phyloP scores from a whole-genome alignment of 129 eudicot species.

The Silybum marianum region DNA sequence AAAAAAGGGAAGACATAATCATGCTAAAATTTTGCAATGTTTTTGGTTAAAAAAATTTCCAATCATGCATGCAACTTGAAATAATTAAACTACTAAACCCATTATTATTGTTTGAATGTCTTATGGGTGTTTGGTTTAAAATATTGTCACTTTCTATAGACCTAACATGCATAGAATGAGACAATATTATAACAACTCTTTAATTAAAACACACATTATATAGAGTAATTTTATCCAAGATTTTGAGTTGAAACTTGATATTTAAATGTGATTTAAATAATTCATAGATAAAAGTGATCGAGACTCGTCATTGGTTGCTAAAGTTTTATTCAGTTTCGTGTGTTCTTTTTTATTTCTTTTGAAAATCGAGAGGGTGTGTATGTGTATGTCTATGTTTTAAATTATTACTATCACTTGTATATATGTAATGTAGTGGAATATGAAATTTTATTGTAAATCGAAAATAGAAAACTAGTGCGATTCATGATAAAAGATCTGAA shows the following conservation, averaged over 20 bases:
- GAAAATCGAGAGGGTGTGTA: neutral
- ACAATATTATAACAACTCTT: slow-evolving; percentile 17
- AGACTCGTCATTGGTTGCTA: neutral
- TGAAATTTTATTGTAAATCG: no score
- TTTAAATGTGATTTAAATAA: neutral
- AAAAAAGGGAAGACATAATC: neutral
- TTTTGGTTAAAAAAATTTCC: slow-evolving; percentile 13
- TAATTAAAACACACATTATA: neutral
- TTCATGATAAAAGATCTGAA: neutral
- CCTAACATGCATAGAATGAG: slow-evolving; percentile 48
- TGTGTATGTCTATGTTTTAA: no score
- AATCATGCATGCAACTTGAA: slow-evolving; percentile 32
- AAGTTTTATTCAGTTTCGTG: neutral
- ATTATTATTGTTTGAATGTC: slow-evolving; percentile 46
- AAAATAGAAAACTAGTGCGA: neutral
- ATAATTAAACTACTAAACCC: slow-evolving; percentile 20
- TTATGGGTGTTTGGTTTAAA: slow-evolving; percentile 30
- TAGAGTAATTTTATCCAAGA: neutral
- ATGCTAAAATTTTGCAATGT: neutral
- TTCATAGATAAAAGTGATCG: neutral
- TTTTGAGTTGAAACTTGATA: neutral
- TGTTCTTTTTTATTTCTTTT: neutral
- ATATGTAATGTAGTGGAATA: neutral
- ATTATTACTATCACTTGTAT: no score
- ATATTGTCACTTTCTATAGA: slow-evolving; percentile 39